Base-by-base conservation (phyloP, 805 yeast species). In the Metschnikowia reukaufii region DNA sequence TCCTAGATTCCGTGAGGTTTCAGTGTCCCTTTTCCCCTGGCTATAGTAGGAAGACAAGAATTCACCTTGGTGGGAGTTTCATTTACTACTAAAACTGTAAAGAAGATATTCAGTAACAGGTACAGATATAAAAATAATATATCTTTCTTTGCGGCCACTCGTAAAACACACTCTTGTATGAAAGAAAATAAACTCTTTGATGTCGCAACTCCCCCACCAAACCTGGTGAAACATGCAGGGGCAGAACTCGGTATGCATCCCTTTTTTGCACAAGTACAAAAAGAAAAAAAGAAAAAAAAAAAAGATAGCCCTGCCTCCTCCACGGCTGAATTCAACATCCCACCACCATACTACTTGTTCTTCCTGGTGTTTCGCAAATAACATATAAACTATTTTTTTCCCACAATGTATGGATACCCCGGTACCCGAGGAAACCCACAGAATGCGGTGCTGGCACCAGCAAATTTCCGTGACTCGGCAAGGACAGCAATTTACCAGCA, bases 401-500 rank as follows among this genome's bases (percentile, higher is more conserved):
- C n/a, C n/a, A n/a, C 17, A 21, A 55, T 55, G 58, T 55, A 52
- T 39, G 58, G 58, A 21, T 51, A 47, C 19, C 57, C 58, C 4
- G 46, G 49, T 13, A 42, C 53, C 29, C 51, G 58, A 8, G 42
- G 47, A 32, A 43, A 42, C 18, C 39, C 38, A 38, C 55, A 48
- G 20, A 50, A 49, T 39, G 33, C 49, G 25, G 50, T 51, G 44
- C 59, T 51, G 48, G 61, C 75, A 7, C 77, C 77, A 9, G 52
- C 68, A 6, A 73, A 68, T 23, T 72, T 72, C 58, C 64, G 67
- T 39, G 76, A 72, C 38, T 60, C 62, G 29, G 77, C 77, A 33
- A 61, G 77, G 56, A 68, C 63, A 54, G 75, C 73, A 52, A 72
- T 72, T 51, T 72, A 69, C 49, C 73, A 68, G 49, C 74, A 69